A percentile compares a stretch with the other conserved stretches of the same genome.
Evolutionary conservation across 2,329 filamentous ascomycete genomes (phyloP).

Genomic region (Colletotrichum sp.): DNA sequence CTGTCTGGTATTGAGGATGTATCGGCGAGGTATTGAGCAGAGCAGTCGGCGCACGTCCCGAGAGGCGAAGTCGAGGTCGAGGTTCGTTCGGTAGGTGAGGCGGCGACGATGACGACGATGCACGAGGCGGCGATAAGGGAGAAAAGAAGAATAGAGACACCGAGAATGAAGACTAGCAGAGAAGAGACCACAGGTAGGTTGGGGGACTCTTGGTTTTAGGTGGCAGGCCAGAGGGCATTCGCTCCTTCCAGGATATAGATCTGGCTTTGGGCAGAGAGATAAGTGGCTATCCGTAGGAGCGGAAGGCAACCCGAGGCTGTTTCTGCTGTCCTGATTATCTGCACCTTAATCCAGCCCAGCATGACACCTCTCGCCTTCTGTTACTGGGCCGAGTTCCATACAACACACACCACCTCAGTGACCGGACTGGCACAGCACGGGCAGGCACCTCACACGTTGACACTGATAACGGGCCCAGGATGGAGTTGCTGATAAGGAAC

Average conservation of each 20-base stretch:
- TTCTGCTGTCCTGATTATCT: not conserved
- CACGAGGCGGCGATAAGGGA: not conserved
- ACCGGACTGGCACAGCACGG: not conserved
- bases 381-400: not conserved
- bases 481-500: slow-evolving; percentile 1
- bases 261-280: not conserved
- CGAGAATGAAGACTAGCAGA: not conserved
- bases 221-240: not conserved
- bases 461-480: not conserved
- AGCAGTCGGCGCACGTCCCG: not conserved
- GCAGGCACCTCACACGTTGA: not conserved
- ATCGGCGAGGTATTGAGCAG: not conserved
- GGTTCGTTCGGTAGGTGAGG: not conserved
- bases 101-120: slow-evolving; percentile 2
- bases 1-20: not conserved
- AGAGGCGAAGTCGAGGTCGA: not conserved
- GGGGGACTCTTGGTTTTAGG: slow-evolving; percentile 6
- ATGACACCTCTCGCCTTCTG: not conserved
- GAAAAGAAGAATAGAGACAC: not conserved
- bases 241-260: not conserved
- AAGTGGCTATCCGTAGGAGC: not conserved
- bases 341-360: not conserved
- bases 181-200: not conserved
- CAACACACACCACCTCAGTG: not conserved
- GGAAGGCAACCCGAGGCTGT: not conserved